These are phyloP conservation scores for Mollisiaceae sp. DNA, from an alignment of 2,329 filamentous ascomycete genomes.

Conservation along the genomic window DNA sequence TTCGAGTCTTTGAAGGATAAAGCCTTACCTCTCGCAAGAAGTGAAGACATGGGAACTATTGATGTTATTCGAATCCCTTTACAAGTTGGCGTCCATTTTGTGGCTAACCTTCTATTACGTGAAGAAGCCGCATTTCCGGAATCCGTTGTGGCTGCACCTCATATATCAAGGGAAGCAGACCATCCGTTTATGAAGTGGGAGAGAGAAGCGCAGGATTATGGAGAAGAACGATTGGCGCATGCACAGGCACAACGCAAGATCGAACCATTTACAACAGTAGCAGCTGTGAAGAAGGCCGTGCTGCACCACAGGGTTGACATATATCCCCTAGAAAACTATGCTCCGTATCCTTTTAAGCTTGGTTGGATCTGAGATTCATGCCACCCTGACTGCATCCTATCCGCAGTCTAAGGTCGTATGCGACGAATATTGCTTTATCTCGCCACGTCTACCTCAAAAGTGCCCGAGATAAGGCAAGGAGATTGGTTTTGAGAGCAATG, in stretches of 20 bases:
- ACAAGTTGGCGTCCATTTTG: constrained; percentile 30
- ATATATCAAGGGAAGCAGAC: constrained; percentile 26
- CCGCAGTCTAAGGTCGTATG: constrained; percentile 24
- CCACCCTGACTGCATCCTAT: constrained; percentile 21
- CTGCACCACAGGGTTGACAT: constrained; percentile 21
- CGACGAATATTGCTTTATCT: constrained; percentile 28
- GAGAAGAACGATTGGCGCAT: constrained; percentile 23
- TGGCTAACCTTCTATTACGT: constrained; percentile 29
- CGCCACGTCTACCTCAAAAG: constrained; percentile 20
- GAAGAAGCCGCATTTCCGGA: constrained; percentile 33
- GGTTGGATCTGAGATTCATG: constrained; percentile 28
- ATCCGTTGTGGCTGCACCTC: constrained; percentile 24
- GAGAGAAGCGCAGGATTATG: constrained; percentile 25
- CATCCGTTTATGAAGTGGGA: constrained; percentile 30
- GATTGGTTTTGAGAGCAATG: constrained; percentile 25
- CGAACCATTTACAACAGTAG: constrained; percentile 23
- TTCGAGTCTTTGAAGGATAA: constrained; percentile 31
- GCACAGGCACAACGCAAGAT: constrained; percentile 25
- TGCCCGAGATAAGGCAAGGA: constrained; percentile 23
- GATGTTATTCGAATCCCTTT: constrained; percentile 31
- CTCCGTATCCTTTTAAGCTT: constrained; percentile 27
- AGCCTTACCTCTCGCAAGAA: constrained; percentile 32
- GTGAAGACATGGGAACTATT: constrained; percentile 28
- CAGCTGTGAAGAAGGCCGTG: constrained; percentile 26
- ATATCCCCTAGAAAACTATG: constrained; percentile 22